Evolutionary conservation across 306 rosid genomes (phyloP), one percentile per base, ranked within the genome.

Genomic region (Carpinus viminea): DNA sequence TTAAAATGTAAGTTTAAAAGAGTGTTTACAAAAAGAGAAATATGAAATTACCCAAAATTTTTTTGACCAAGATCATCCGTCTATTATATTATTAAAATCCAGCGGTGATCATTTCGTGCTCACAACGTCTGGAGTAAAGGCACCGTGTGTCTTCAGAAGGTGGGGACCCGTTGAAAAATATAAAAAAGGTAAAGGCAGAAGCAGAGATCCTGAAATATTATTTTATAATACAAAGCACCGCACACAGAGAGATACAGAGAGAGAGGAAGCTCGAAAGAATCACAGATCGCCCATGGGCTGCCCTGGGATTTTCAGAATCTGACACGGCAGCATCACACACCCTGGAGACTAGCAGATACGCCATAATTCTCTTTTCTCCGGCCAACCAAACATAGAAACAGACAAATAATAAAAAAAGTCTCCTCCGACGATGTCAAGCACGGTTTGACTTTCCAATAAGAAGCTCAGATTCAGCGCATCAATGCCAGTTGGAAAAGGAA

Each of bases 391-490:
- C 56, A 8, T 16, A 53, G 74, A 41, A 28, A 41, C 61, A 21
- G 4, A 59, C 38, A 4, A 24, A 20, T 6, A 59, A 59, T 12
- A 24, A 24, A 59, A 26, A 4, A 59, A 48, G 52, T 53, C 74
- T 26, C 26, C 15, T 7, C 66, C 24, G 65, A 16, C 53, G 51
- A 8, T 9, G 26, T 15, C 3, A 1, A 18, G 38, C 5, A 13
- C 21, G 16, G 54, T 70, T 72, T 50, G 61, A 50, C 75, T 72
- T 50, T 7, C 12, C n/a, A 9, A 9, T 1, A 12, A 18, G 24
- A 41, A 69, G 9, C 43, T 38, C 36, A 16, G 47, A 50, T 59
- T 76, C 36, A 74, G 71, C 70, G 52, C 73, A 68, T 51, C 77
- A 11, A 38, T 26, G 45, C 68, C 78, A 54, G 36, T 59, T 24